These are phyloP conservation scores for Tolypocladium sp. DNA, from an alignment of 2,329 filamentous ascomycete genomes.

Conservation along the genomic window DNA sequence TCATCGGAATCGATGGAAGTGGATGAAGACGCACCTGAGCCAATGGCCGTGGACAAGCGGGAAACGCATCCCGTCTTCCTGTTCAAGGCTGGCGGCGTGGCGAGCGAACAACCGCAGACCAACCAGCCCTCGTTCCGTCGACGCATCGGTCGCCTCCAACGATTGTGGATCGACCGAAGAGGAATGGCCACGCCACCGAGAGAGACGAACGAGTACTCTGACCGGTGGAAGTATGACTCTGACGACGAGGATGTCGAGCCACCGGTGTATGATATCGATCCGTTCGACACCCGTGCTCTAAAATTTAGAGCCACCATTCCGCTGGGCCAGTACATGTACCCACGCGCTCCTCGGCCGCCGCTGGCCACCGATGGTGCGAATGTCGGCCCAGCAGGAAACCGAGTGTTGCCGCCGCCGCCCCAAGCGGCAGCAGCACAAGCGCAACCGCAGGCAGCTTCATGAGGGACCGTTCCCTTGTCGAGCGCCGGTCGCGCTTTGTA, in stretches of 20 bases:
- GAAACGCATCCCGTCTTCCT: conserved; percentile 28
- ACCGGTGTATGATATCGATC: conserved; percentile 67
- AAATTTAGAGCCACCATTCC: conserved; percentile 53
- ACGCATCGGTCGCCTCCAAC: conserved; percentile 74
- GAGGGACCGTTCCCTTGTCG: conserved; percentile 1
- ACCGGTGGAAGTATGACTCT: conserved; percentile 80
- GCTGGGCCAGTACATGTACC: conserved; percentile 32
- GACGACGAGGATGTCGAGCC: conserved; percentile 80
- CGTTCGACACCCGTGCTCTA: conserved; percentile 50
- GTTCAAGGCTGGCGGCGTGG: conserved; percentile 32
- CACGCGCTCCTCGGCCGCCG: conserved; percentile 24
- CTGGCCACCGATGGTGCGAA: conserved; percentile 17
- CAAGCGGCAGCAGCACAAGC: conserved; percentile 7
- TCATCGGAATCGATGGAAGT: conserved; percentile 48
- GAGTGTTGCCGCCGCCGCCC: conserved; percentile 14
- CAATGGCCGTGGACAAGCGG: conserved; percentile 27
- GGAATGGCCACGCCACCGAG: conserved; percentile 46
- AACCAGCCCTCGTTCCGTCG: conserved; percentile 65
- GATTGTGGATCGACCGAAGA: conserved; percentile 81
- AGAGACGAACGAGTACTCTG: conserved; percentile 37
- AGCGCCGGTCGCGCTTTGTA: conserved; percentile 8
- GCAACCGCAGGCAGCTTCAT: conserved; percentile 17
- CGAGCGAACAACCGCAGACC: conserved; percentile 27
- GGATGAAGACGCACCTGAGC: conserved; percentile 37
- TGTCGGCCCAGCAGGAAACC: conserved; percentile 12